Evolutionary conservation across 2,329 filamentous ascomycete species (phyloP).

Genomic region (Peltaster fructicola): DNA sequence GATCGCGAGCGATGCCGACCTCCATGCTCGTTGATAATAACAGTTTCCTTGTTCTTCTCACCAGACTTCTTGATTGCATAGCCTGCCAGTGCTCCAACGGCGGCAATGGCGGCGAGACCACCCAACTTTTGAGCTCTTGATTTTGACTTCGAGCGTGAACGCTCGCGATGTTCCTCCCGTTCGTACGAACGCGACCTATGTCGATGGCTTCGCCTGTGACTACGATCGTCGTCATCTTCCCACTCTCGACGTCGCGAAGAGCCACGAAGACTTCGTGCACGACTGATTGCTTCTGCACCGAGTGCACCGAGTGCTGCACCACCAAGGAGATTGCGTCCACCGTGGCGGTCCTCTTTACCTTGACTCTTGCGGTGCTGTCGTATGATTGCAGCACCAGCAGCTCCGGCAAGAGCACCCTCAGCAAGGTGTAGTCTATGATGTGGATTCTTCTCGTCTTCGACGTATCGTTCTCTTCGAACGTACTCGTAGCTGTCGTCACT

Average conservation of each 20-base stretch:
- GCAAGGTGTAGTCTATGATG: constrained; percentile 40
- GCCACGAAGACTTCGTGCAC: constrained; percentile 29
- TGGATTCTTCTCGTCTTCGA: constrained; percentile 22
- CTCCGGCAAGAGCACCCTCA: constrained; percentile 43
- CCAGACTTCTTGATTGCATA: constrained; percentile 31
- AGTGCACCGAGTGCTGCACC: constrained; percentile 44
- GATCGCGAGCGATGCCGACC: constrained; percentile 24
- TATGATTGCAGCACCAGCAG: constrained; percentile 42
- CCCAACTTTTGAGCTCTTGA: constrained; percentile 36
- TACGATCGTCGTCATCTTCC: constrained; percentile 1
- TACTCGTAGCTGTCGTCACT: constrained; percentile 47
- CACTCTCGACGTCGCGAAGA: constrained; percentile 4
- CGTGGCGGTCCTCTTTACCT: constrained; percentile 35
- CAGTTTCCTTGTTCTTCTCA: constrained; percentile 30
- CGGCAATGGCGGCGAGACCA: constrained; percentile 42
- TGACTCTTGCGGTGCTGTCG: constrained; percentile 39
- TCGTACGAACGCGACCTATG: constrained; percentile 3
- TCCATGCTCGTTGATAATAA: constrained; percentile 26
- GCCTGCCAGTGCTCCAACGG: constrained; percentile 38
- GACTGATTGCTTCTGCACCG: constrained; percentile 39
- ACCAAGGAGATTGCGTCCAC: constrained; percentile 36
- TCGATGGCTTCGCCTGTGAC: not conserved
- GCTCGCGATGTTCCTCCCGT: constrained; percentile 11
- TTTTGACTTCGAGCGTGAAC: constrained; percentile 21
- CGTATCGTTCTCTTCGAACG: constrained; percentile 28